These are phyloP conservation scores for Otatea glauca DNA, from an alignment of 176 grass and related monocot species.

Conservation along the genomic window DNA sequence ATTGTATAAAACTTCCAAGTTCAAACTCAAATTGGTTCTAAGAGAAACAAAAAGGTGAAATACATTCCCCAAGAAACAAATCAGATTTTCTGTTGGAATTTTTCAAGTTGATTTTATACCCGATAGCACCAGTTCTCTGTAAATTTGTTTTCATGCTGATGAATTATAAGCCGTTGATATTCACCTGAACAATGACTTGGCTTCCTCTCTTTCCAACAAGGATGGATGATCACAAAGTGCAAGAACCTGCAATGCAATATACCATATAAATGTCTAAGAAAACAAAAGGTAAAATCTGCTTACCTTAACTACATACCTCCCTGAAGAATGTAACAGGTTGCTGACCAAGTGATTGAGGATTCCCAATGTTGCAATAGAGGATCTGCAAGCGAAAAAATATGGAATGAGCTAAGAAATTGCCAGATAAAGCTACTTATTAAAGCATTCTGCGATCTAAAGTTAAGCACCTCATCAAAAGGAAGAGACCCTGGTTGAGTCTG, in stretches of 20 bases:
- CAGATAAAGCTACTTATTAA: slow-evolving; percentile 6
- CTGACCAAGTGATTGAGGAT: slow-evolving; percentile 98
- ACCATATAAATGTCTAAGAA: slow-evolving; percentile 27
- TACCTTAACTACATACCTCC: slow-evolving; percentile 63
- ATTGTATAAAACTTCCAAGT: neutral
- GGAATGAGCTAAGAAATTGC: slow-evolving; percentile 35
- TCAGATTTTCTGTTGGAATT: neutral
- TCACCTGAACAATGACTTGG: slow-evolving; percentile 81
- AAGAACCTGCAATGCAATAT: slow-evolving; percentile 81
- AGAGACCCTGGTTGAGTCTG: slow-evolving; percentile 78
- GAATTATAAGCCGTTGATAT: slow-evolving; percentile 37
- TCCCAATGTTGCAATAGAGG: slow-evolving; percentile 96
- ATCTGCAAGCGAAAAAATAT: slow-evolving; percentile 56
- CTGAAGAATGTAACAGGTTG: slow-evolving; percentile 91
- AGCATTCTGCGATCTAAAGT: slow-evolving; percentile 1
- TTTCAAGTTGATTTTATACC: neutral
- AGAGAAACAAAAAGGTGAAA: neutral
- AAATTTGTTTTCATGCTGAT: neutral
- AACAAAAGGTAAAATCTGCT: slow-evolving; percentile 21
- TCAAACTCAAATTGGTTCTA: neutral
- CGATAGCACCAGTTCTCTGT: neutral
- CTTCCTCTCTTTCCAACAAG: slow-evolving; percentile 77
- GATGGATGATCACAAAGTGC: slow-evolving; percentile 83
- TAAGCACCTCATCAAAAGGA: slow-evolving; percentile 85
- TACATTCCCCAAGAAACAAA: too few relatives aligned